A percentile compares a stretch with the other conserved stretches of the same genome.
phyloP scores from a whole-genome alignment of 2,329 filamentous ascomycete species.

The Cercospora zeae-maydis region DNA sequence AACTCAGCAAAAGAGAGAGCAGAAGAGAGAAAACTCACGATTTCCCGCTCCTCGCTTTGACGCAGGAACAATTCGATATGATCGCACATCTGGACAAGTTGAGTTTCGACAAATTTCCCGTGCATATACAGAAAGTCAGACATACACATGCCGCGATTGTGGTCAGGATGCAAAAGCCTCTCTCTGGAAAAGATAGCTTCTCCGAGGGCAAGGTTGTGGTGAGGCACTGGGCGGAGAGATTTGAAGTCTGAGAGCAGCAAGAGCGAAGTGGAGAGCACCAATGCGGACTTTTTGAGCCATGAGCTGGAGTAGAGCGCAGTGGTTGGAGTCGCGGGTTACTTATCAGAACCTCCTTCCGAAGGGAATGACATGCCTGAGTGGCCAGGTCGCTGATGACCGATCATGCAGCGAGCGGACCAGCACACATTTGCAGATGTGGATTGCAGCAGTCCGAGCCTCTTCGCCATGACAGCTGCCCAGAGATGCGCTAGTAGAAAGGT shows the following conservation, averaged over 20 bases:
- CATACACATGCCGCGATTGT: conserved; percentile 91
- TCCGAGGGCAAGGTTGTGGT: conserved; percentile 74
- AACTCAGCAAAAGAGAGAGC: conserved; percentile 24
- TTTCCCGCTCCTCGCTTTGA: conserved; percentile 69
- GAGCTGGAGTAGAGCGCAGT: neutral
- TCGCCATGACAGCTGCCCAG: too few relatives aligned
- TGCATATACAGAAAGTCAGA: conserved; percentile 71
- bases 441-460: too few relatives aligned
- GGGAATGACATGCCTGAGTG: neutral
- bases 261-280: neutral
- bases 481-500: too few relatives aligned
- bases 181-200: conserved; percentile 54
- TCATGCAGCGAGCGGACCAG: too few relatives aligned
- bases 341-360: neutral
- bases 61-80: conserved; percentile 78
- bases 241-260: conserved; percentile 51
- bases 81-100: conserved; percentile 68
- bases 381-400: too few relatives aligned
- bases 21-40: conserved; percentile 30
- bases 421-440: too few relatives aligned
- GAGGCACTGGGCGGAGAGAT: conserved; percentile 75
- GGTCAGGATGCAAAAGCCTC: conserved; percentile 57
- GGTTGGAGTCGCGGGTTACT: neutral
- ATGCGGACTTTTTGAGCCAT: neutral
- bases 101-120: conserved; percentile 57